phyloP scores from a whole-genome alignment of 179 eudicot genomes.

The Pouteria campechiana region DNA sequence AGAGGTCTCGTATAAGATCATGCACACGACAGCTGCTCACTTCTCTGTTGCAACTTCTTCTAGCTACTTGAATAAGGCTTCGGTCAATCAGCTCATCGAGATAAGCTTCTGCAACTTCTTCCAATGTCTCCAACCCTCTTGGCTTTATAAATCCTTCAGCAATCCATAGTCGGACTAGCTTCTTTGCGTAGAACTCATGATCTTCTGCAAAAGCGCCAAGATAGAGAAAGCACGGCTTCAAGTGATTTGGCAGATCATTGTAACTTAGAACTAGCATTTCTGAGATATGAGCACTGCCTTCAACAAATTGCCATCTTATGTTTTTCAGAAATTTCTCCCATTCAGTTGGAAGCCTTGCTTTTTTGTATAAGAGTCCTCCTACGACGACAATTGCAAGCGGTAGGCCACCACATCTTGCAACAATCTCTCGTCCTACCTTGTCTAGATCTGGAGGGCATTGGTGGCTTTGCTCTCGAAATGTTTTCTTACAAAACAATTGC shows the following conservation, averaged over 20 bases:
- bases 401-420: constrained; percentile 4
- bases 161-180: constrained; percentile 5
- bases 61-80: constrained; percentile 3
- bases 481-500: too few species aligned
- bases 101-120: constrained; percentile 3
- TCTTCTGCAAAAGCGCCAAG: constrained; percentile 7
- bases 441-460: too few species aligned
- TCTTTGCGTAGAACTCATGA: background rate
- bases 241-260: constrained; percentile 2
- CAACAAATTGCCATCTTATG: background rate
- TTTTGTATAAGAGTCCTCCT: constrained; percentile 5
- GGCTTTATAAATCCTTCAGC: constrained; percentile 6
- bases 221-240: constrained; percentile 11
- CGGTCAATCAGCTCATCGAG: constrained; percentile 4
- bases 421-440: background rate
- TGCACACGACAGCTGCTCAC: constrained; percentile 3
- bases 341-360: background rate
- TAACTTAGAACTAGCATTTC: constrained; percentile 7
- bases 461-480: too few species aligned
- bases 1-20: constrained; percentile 10
- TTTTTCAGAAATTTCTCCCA: background rate
- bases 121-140: background rate
- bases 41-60: constrained; percentile 4
- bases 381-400: constrained; percentile 7
- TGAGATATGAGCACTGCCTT: too few species aligned